These are phyloP conservation scores for Serpula lacrymans DNA, from an alignment of 768 basidiomycete genomes.

Conservation along the genomic window DNA sequence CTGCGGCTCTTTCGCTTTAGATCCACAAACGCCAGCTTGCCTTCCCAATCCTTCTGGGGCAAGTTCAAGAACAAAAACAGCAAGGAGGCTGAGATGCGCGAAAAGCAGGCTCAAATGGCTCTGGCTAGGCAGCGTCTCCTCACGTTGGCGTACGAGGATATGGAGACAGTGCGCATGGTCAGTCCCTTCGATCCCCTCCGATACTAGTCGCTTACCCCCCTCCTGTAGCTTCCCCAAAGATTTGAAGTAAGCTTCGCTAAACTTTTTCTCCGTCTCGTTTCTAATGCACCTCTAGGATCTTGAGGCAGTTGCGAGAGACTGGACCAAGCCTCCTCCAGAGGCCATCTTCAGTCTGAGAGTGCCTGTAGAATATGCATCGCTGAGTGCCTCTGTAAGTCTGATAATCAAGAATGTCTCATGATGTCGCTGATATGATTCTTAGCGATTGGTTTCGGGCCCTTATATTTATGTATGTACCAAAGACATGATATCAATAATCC, in stretches of 20 bases:
- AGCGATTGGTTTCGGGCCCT: constrained; percentile 78
- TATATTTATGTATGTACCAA: constrained; percentile 70
- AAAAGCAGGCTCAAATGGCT: constrained; percentile 57
- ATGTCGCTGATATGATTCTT: constrained; percentile 20
- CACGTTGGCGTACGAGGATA: constrained; percentile 78
- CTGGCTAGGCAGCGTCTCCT: constrained; percentile 72
- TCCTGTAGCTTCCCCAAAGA: constrained; percentile 59
- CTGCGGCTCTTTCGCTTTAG: constrained; percentile 44
- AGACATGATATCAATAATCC: constrained; percentile 6
- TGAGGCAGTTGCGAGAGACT: constrained; percentile 74
- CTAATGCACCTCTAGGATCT: constrained; percentile 55
- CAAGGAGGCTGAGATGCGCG: constrained; percentile 62
- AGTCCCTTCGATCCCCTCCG: constrained; percentile 17
- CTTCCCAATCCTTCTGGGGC: constrained; percentile 48
- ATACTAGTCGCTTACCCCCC: neutral
- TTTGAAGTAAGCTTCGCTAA: constrained; percentile 49
- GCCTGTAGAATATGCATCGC: constrained; percentile 83
- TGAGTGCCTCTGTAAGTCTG: constrained; percentile 72
- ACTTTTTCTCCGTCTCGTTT: constrained; percentile 1
- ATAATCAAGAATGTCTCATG: constrained; percentile 8
- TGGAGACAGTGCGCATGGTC: constrained; percentile 82
- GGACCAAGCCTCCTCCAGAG: constrained; percentile 84
- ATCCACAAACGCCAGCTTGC: constrained; percentile 61
- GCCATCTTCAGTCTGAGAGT: constrained; percentile 72
- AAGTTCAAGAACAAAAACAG: constrained; percentile 66